Percentiles rank a stretch among this genome's conserved stretches.
Evolutionary conservation across 164 flowering plant species (phyloP).

Genomic region (Aristolochia fimbriata): DNA sequence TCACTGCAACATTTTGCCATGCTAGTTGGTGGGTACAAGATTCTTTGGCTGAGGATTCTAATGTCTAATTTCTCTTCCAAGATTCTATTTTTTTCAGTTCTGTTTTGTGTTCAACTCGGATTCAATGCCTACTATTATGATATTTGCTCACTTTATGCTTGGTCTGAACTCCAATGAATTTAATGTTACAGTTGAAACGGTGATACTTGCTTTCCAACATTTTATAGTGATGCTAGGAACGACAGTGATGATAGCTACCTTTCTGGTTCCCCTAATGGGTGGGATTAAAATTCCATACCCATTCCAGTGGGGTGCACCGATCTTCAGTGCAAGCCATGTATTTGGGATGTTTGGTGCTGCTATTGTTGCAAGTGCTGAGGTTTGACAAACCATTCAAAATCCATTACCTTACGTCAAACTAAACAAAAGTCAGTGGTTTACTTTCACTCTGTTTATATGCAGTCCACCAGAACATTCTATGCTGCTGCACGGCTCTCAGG

Average conservation of each 20-base stretch:
- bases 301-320: conserved; percentile 93
- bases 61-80: no score
- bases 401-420: not conserved
- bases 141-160: no score
- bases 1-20: no score
- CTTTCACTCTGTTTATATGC: conserved; percentile 15
- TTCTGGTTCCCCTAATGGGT: conserved; percentile 81
- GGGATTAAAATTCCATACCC: conserved; percentile 96
- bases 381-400: conserved; percentile 9
- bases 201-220: conserved; percentile 79
- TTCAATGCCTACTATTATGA: no score
- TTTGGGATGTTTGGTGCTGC: conserved; percentile 99
- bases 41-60: no score
- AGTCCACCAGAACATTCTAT: conserved; percentile 83
- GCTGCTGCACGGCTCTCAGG: conserved; percentile 91
- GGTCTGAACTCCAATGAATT: no score
- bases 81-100: no score
- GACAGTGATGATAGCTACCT: conserved; percentile 52
- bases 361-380: conserved; percentile 89
- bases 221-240: conserved; percentile 90
- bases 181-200: conserved; percentile 38
- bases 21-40: no score
- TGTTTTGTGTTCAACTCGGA: no score
- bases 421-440: no score
- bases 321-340: conserved; percentile 83